These are phyloP conservation scores for Lunularia cruciata DNA, from an alignment of 225 moss, liverwort and hornwort species.

Conservation along the genomic window DNA sequence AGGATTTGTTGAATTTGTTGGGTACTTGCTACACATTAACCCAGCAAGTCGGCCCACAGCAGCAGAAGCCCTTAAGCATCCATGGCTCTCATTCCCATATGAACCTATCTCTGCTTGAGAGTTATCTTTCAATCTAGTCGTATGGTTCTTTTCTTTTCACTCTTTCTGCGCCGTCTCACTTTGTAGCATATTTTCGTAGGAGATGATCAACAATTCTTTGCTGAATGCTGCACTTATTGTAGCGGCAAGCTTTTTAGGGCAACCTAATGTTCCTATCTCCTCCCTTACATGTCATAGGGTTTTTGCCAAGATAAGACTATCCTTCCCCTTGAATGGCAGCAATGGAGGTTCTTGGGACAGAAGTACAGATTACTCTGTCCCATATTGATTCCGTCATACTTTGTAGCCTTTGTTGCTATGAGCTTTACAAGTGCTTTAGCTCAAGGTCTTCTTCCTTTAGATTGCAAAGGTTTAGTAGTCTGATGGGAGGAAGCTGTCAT, in stretches of 20 bases:
- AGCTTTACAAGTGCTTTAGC: conserved; percentile 33
- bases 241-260: conserved; percentile 34
- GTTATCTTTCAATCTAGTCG: conserved; percentile 19
- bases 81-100: conserved; percentile 94
- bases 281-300: conserved; percentile 19
- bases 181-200: conserved; percentile 50
- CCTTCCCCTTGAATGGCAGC: conserved; percentile 25
- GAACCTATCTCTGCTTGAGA: conserved; percentile 83
- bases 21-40: conserved; percentile 68
- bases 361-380: conserved; percentile 8
- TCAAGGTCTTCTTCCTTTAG: conserved; percentile 29
- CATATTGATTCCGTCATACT: conserved; percentile 20
- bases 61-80: conserved; percentile 80
- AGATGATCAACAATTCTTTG: conserved; percentile 48
- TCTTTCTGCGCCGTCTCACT: conserved; percentile 23
- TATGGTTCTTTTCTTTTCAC: conserved; percentile 1
- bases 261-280: conserved; percentile 32
- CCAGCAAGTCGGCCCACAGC: conserved; percentile 76
- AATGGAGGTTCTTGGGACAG: conserved; percentile 34
- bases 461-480: conserved; percentile 20
- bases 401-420: conserved; percentile 29
- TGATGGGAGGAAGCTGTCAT: conserved; percentile 43
- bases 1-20: conserved; percentile 94
- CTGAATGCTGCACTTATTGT: conserved; percentile 36
- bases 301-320: conserved; percentile 33